phyloP scores from a whole-genome alignment of 495 filamentous ascomycete species.

The Trichoderma parareesei region DNA sequence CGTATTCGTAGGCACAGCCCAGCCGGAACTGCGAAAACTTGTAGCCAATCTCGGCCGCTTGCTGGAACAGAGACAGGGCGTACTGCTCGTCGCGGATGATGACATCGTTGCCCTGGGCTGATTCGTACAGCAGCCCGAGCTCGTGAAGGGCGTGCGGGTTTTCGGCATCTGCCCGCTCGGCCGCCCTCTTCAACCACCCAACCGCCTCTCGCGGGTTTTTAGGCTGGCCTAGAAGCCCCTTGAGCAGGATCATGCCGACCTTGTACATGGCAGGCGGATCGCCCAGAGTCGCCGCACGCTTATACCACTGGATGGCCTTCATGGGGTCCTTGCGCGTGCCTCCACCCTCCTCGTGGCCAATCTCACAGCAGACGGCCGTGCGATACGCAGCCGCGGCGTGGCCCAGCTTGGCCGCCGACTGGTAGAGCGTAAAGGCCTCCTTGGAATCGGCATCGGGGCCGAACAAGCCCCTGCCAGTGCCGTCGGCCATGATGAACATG shows the following conservation, averaged over 20 bases:
- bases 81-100: slow-evolving; percentile 75
- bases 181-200: slow-evolving; percentile 85
- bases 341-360: slow-evolving; percentile 88
- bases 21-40: slow-evolving; percentile 91
- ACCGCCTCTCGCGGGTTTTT: slow-evolving; percentile 77
- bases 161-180: slow-evolving; percentile 76
- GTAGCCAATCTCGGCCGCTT: slow-evolving; percentile 87
- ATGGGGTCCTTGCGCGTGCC: slow-evolving; percentile 83
- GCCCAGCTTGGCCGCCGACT: slow-evolving; percentile 82
- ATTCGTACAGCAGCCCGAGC: slow-evolving; percentile 77
- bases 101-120: slow-evolving; percentile 54
- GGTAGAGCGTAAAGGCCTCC: slow-evolving; percentile 87
- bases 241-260: slow-evolving; percentile 89
- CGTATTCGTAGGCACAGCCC: slow-evolving; percentile 84
- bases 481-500: slow-evolving; percentile 91
- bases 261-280: slow-evolving; percentile 97
- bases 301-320: slow-evolving; percentile 97
- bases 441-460: slow-evolving; percentile 67
- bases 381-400: slow-evolving; percentile 85
- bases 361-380: slow-evolving; percentile 94
- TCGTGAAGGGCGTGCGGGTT: slow-evolving; percentile 96
- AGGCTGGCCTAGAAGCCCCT: slow-evolving; percentile 88
- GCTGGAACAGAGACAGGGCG: slow-evolving; percentile 67
- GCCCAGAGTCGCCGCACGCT: slow-evolving; percentile 79
- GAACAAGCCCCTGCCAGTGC: slow-evolving; percentile 64